These are phyloP conservation scores for Aspergillus brasiliensis DNA, from an alignment of 2,329 filamentous ascomycete genomes.

Conservation along the genomic window DNA sequence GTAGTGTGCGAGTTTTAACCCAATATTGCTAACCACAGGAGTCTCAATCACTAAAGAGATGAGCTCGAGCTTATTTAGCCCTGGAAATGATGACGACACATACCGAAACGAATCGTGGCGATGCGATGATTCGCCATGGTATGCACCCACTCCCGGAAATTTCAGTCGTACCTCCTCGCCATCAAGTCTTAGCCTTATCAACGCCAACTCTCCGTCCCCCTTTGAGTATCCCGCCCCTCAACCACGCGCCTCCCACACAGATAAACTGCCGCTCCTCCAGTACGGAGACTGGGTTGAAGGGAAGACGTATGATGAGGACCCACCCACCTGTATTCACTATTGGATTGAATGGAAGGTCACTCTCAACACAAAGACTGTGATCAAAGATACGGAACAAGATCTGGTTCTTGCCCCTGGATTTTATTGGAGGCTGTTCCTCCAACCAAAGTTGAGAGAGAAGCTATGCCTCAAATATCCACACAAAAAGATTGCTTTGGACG, in stretches of 20 bases:
- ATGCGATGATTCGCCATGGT: slow-evolving; percentile 10
- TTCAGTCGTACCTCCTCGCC: slow-evolving; percentile 10
- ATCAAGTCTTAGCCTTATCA: slow-evolving; percentile 1
- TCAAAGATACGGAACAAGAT: too few species aligned
- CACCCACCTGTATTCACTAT: slow-evolving; percentile 18
- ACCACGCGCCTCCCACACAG: neutral
- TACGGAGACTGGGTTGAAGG: slow-evolving; percentile 16
- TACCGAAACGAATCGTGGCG: slow-evolving; percentile 1
- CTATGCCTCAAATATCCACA: too few species aligned
- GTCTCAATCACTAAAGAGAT: neutral
- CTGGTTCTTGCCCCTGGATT: too few species aligned
- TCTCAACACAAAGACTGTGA: slow-evolving; percentile 19
- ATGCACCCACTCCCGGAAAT: slow-evolving; percentile 9
- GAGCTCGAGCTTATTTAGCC: neutral
- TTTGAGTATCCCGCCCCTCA: slow-evolving; percentile 3
- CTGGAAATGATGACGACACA: slow-evolving; percentile 4
- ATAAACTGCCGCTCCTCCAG: slow-evolving; percentile 12
- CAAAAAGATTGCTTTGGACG: too few species aligned
- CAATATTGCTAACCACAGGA: slow-evolving; percentile 12
- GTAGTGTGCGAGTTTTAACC: slow-evolving; percentile 11
- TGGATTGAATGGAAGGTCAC: slow-evolving; percentile 19
- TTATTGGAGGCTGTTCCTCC: too few species aligned
- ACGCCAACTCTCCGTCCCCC: slow-evolving; percentile 2
- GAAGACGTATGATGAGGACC: slow-evolving; percentile 16
- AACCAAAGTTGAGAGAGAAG: too few species aligned